A percentile compares a stretch with the other conserved stretches of the same genome.
phyloP scores from a whole-genome alignment of 75 land plant genomes.

The Ceratopteris richardii region DNA sequence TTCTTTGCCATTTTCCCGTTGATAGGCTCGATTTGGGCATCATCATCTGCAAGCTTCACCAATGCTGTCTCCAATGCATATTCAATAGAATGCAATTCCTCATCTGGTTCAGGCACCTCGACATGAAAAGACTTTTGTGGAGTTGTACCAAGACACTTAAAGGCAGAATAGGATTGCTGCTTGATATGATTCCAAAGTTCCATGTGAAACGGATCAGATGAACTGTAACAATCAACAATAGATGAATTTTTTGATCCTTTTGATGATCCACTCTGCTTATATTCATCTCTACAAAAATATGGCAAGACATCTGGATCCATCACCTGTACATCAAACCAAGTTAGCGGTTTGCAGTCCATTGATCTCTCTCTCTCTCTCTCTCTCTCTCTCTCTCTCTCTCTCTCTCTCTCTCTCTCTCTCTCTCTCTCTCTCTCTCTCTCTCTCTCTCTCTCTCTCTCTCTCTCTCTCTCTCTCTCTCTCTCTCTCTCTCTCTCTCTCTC shows the following conservation, averaged over 20 bases:
- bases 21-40: too few species aligned
- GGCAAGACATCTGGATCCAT: conserved; percentile 36
- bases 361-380: too few species aligned
- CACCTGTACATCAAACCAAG: conserved; percentile 19
- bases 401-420: too few species aligned
- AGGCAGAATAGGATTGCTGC: conserved; percentile 7
- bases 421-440: too few species aligned
- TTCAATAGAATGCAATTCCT: conserved; percentile 17
- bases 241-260: conserved; percentile 4
- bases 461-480: too few species aligned
- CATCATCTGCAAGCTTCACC: conserved; percentile 3
- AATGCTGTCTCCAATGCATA: conserved; percentile 6
- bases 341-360: too few species aligned
- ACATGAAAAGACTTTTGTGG: conserved; percentile 18
- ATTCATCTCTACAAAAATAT: conserved; percentile 12
- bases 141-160: background rate
- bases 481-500: too few species aligned
- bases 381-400: too few species aligned
- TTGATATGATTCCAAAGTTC: conserved; percentile 32
- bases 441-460: too few species aligned
- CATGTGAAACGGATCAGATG: conserved; percentile 28
- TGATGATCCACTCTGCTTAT: conserved; percentile 14
- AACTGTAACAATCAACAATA: conserved; percentile 16
- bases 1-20: too few species aligned
- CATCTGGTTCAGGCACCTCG: conserved; percentile 16